phyloP scores from a whole-genome alignment of 768 basidiomycete genomes.

The Candolleomyces eurysporus region DNA sequence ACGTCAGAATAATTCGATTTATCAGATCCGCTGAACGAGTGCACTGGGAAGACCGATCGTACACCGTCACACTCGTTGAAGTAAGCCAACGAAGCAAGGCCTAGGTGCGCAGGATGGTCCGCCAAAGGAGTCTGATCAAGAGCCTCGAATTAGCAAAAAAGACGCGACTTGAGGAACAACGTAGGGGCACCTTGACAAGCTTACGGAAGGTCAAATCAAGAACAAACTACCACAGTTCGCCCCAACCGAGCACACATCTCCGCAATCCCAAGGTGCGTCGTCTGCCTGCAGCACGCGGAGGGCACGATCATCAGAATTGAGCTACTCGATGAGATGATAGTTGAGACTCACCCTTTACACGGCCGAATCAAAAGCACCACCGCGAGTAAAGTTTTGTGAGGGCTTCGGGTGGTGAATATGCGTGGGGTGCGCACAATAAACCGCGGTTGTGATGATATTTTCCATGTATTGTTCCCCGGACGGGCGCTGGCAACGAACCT shows the following conservation, averaged over 20 bases:
- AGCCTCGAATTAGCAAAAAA: neutral
- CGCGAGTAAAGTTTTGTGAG: slow-evolving; percentile 54
- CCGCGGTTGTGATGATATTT: no score
- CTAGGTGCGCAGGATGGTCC: slow-evolving; percentile 83
- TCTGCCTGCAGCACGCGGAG: slow-evolving; percentile 43
- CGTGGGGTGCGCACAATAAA: no score
- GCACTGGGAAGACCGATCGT: slow-evolving; percentile 42
- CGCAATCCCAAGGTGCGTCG: slow-evolving; percentile 84
- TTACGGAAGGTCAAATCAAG: slow-evolving; percentile 87
- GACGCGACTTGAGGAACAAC: neutral
- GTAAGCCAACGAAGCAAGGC: slow-evolving; percentile 77
- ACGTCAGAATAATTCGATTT: slow-evolving; percentile 76
- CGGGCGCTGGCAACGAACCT: no score
- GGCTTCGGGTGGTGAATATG: no score
- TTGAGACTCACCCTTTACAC: slow-evolving; percentile 49
- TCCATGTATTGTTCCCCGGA: no score
- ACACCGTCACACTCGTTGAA: slow-evolving; percentile 48
- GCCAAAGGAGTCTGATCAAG: slow-evolving; percentile 48
- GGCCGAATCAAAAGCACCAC: slow-evolving; percentile 67
- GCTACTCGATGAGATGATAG: no score
- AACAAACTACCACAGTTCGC: slow-evolving; percentile 87
- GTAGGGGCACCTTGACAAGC: slow-evolving; percentile 55
- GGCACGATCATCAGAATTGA: no score
- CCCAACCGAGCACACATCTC: slow-evolving; percentile 88
- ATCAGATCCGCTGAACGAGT: slow-evolving; percentile 86